phyloP scores from a whole-genome alignment of 805 yeast species.

The Wickerhamiella azyma region DNA sequence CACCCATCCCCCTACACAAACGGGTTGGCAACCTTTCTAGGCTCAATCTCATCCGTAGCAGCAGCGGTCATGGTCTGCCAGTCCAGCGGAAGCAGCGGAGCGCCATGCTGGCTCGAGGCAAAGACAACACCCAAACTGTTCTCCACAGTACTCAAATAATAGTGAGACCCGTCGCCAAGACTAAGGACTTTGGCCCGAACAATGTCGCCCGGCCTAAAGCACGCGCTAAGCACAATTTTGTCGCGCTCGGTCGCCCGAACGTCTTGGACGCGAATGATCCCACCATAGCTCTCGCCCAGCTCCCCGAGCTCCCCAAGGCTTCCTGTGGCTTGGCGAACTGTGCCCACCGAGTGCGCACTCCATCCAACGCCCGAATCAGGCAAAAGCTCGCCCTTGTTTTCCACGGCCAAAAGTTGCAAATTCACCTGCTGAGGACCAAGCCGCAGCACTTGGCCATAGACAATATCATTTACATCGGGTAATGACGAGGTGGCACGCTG shows the following conservation, averaged over 20 bases:
- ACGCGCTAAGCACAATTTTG: constrained; percentile 59
- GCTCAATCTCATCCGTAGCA: constrained; percentile 56
- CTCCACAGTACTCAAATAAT: constrained; percentile 76
- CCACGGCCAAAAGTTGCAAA: constrained; percentile 63
- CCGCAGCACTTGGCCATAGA: constrained; percentile 59
- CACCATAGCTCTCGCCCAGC: constrained; percentile 79
- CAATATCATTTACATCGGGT: constrained; percentile 77
- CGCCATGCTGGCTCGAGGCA: constrained; percentile 64
- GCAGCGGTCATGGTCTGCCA: constrained; percentile 92
- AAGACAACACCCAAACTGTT: constrained; percentile 90
- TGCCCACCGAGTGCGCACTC: constrained; percentile 26
- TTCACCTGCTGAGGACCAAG: constrained; percentile 56
- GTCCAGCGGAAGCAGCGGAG: constrained; percentile 73
- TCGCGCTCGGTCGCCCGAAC: constrained; percentile 86
- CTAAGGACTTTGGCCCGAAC: constrained; percentile 71
- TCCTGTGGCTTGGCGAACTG: constrained; percentile 20
- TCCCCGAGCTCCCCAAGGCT: constrained; percentile 29
- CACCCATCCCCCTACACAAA: no score
- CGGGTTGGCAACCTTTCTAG: constrained; percentile 88
- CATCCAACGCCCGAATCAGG: constrained; percentile 57
- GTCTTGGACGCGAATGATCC: constrained; percentile 74
- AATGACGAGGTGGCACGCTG: constrained; percentile 23
- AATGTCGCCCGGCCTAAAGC: constrained; percentile 85
- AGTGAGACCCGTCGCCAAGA: constrained; percentile 86
- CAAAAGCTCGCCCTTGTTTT: constrained; percentile 41